A percentile compares a stretch with the other conserved stretches of the same genome.
These are phyloP conservation scores for Acidomyces sp. DNA, from an alignment of 495 filamentous ascomycete species.

Conservation along the genomic window DNA sequence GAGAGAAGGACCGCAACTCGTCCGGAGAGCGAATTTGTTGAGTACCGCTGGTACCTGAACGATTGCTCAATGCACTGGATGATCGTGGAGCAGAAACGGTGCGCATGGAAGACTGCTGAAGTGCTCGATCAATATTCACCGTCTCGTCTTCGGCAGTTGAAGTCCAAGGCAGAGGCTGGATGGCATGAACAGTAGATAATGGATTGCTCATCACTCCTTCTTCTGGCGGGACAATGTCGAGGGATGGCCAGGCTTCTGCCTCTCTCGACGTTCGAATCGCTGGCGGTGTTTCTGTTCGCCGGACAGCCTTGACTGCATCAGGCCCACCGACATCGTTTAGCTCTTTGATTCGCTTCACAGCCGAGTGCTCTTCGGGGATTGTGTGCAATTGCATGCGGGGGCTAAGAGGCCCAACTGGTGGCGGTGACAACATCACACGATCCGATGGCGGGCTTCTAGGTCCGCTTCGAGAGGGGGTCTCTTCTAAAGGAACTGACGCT, in stretches of 20 bases:
- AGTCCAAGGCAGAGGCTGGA: slow-evolving; percentile 40
- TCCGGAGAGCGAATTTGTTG: slow-evolving; percentile 40
- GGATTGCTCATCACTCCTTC: slow-evolving; percentile 3
- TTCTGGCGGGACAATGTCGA: background rate
- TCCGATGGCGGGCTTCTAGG: background rate
- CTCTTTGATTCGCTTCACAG: slow-evolving; percentile 28
- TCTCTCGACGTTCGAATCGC: slow-evolving; percentile 16
- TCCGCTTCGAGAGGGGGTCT: background rate
- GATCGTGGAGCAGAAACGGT: slow-evolving; percentile 24
- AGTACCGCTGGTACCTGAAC: slow-evolving; percentile 36
- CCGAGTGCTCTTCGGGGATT: slow-evolving; percentile 32
- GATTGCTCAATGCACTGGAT: slow-evolving; percentile 33
- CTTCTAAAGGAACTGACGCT: too few species aligned
- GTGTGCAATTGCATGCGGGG: slow-evolving; percentile 25
- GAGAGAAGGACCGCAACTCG: slow-evolving; percentile 46
- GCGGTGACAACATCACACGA: slow-evolving; percentile 8
- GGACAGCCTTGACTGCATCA: slow-evolving; percentile 25
- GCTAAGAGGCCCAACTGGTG: slow-evolving; percentile 11
- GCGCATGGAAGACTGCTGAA: slow-evolving; percentile 23
- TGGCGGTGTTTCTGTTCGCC: slow-evolving; percentile 22
- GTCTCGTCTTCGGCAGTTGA: slow-evolving; percentile 36
- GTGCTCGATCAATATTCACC: slow-evolving; percentile 25
- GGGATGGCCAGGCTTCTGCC: slow-evolving; percentile 3
- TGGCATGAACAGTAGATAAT: slow-evolving; percentile 40
- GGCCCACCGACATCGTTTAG: slow-evolving; percentile 26